These are phyloP conservation scores for Fusarium cyanostomum DNA, from an alignment of 2,329 filamentous ascomycete species.

Conservation along the genomic window DNA sequence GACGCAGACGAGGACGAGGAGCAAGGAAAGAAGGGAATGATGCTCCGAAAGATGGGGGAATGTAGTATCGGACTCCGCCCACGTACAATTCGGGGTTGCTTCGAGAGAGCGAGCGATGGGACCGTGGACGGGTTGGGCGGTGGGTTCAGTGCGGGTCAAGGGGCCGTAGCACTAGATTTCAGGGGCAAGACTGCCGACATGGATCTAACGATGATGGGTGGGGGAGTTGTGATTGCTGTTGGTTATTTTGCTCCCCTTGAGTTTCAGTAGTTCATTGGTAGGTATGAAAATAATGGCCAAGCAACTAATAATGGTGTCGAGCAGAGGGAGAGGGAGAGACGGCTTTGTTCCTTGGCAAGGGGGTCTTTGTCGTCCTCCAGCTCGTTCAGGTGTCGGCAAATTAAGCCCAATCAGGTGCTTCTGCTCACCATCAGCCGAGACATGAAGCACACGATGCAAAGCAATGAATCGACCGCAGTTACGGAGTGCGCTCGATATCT, in stretches of 20 bases:
- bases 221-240: neutral
- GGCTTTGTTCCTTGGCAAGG: neutral
- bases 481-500: neutral
- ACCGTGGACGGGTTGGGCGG: conserved; percentile 24
- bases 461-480: neutral
- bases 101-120: conserved; percentile 16
- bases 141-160: conserved; percentile 36
- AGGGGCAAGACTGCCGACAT: conserved; percentile 36
- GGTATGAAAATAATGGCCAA: neutral
- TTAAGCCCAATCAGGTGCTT: conserved; percentile 7
- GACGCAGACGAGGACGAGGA: conserved; percentile 7
- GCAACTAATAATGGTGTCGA: neutral
- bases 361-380: conserved; percentile 3
- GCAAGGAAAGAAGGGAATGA: conserved; percentile 25
- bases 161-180: conserved; percentile 38
- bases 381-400: conserved; percentile 9
- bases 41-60: conserved; percentile 35
- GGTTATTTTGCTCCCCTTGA: neutral
- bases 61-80: conserved; percentile 1
- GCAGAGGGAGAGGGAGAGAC: neutral
- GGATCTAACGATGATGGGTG: conserved; percentile 19
- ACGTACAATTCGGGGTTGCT: conserved; percentile 38
- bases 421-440: conserved; percentile 14
- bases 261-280: neutral
- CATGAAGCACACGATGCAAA: conserved; percentile 14